Base-by-base conservation (phyloP, 106 monocot genomes). In the Allium cepa region DNA sequence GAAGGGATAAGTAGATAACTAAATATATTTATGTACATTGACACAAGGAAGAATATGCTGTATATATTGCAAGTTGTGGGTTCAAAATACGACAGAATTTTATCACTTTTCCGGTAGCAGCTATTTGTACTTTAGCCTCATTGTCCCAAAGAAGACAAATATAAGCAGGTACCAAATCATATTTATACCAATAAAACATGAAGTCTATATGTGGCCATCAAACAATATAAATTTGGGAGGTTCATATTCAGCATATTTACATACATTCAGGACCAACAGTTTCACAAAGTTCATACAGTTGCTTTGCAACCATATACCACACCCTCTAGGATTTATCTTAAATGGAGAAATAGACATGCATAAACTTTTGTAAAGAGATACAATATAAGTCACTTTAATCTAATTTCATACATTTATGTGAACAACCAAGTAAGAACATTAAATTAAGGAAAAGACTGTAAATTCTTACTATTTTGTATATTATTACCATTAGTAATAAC, bases 281-380 rank as follows among this genome's bases (percentile, higher is more conserved):
- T 79, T 94, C 94, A 84, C 87, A 90, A 53, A 94, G 84, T 78
- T 94, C 94, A 76, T 94, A 90, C 60, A 90, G 69, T 62, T 94
- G 94, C 77, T 94, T 94, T 57, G 94, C 94, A 64, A 94, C 94
- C 90, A 94, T 94, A 80, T 94, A 94, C 11, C 94, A 84, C 11
- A 94, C 94, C 49, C 94, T 87, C 94, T 89, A 94, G 13, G 94
- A 94, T 71, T 94, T 94, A 69, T 94, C 94, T 90, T 94, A 73
- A 61, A 67, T n/a, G 28, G 36, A 67, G 36, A 12, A 12, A 22
- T 65, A 65, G 17, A 65, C 18, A 18, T 65, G 50, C 65, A 65
- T 49, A 49, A 17, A 49, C 10, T 47, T 9, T 16, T 64, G 47
- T 15, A 11, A 62, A 48, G 47, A 47, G 1, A 47, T 10, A n/a